Base-by-base conservation (phyloP, 163 green algal genomes). In the Coccomyxa subellipsoidea region DNA sequence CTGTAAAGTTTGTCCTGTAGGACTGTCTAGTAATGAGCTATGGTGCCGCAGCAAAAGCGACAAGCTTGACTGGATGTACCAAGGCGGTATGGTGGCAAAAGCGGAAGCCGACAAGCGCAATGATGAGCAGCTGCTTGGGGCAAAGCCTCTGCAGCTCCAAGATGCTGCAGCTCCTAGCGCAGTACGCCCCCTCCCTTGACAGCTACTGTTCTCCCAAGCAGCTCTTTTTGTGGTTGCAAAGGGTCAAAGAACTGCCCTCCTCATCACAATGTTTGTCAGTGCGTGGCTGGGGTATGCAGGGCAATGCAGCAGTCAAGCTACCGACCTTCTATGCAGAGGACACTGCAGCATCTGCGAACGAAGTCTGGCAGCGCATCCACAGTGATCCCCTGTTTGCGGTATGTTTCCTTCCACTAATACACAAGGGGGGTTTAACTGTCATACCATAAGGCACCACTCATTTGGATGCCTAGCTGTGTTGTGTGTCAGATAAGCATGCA, bases 61-160 rank as follows among this genome's bases (percentile, higher is more conserved):
- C 53, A 87, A 93, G 6, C 84, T 98, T 75, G 95, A 98, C 81
- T 98, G 94, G 94, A 98, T 98, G 95, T 98, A 98, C 82, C 88
- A 89, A 34, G 91, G 92, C 21, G 90, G 93, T 39, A 80, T 97
- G 80, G 87, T 87, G 54, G 92, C 93, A 36, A 90, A 93, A 70
- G 84, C 94, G 75, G 94, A 96, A 79, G 93, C 93, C 0, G 87
- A 94, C 37, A 91, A 96, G 81, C 85, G 88, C 31, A 54, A 85
- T 23, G 92, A 96, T 76, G 91, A 92, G 70, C 87, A 87, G 39
- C 87, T 93, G 35, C 84, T 91, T 70, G 87, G 86, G n/a, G 71
- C 37, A 12, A 92, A 93, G 87, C 53, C 80, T n/a, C 37, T 92
- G 1, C 84, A 90, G 81, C 81, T 82, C n/a, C 77, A 54, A 21